Evolutionary conservation across 192 early-diverging fungal genomes (phyloP).

Genomic region (Backusella westeae): DNA sequence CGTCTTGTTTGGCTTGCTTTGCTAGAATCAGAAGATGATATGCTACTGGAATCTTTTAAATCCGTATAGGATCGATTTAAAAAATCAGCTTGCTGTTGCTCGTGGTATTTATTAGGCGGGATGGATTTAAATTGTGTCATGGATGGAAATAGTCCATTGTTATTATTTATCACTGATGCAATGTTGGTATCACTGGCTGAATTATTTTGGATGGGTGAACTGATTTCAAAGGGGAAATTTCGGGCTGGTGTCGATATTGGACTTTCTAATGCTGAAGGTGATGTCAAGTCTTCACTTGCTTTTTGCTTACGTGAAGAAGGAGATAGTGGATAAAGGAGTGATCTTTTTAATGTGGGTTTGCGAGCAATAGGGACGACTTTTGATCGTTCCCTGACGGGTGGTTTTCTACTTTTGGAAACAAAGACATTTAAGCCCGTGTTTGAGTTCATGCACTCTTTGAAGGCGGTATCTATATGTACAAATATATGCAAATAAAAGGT

Average conservation of each 20-base stretch:
- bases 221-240: background rate
- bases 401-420: slow-evolving; percentile 15
- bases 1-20: background rate
- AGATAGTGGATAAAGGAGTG: slow-evolving; percentile 3
- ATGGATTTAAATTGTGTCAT: background rate
- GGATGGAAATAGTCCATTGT: background rate
- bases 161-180: background rate
- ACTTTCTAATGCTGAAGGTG: background rate
- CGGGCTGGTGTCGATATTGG: background rate
- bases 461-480: slow-evolving; percentile 25
- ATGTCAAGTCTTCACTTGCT: background rate
- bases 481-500: background rate
- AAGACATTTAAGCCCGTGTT: slow-evolving; percentile 29
- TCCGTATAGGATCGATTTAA: background rate
- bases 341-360: slow-evolving; percentile 15
- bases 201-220: background rate
- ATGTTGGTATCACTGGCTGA: background rate
- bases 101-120: background rate
- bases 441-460: slow-evolving; percentile 29
- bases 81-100: background rate
- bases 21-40: slow-evolving; percentile 8
- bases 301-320: background rate
- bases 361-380: background rate
- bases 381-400: slow-evolving; percentile 21
- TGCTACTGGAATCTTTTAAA: background rate